These are phyloP conservation scores for Neonectria hederae DNA, from an alignment of 2,329 filamentous ascomycete species.

Conservation along the genomic window DNA sequence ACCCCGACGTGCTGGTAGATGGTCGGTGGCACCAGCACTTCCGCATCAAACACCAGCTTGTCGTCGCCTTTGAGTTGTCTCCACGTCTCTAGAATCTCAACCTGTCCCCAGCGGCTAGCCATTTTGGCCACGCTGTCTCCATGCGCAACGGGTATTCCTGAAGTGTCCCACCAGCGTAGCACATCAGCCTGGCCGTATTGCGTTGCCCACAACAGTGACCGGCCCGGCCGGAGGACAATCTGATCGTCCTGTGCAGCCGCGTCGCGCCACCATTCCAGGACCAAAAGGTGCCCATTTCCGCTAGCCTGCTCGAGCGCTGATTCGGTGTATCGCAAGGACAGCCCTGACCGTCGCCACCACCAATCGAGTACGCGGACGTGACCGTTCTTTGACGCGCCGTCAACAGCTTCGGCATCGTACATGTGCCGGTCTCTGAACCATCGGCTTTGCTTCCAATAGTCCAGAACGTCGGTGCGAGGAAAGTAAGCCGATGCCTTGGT, in stretches of 20 bases:
- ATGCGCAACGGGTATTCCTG: conserved; percentile 80
- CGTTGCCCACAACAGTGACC: conserved; percentile 83
- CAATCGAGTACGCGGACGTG: conserved; percentile 88
- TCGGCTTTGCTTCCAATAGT: conserved; percentile 89
- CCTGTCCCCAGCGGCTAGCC: conserved; percentile 85
- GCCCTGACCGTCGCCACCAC: conserved; percentile 83
- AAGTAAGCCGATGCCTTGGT: conserved; percentile 91
- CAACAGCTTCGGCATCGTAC: conserved; percentile 85
- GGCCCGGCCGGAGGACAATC: conserved; percentile 78
- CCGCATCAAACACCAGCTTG: conserved; percentile 78
- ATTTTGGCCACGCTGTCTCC: conserved; percentile 85
- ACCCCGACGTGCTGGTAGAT: conserved; percentile 86
- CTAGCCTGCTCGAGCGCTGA: conserved; percentile 88
- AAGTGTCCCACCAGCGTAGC: conserved; percentile 88
- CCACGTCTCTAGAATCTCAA: conserved; percentile 86
- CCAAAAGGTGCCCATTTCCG: conserved; percentile 82
- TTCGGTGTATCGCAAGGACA: conserved; percentile 87
- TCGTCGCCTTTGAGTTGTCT: conserved; percentile 72
- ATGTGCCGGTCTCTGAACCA: conserved; percentile 83
- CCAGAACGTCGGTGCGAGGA: conserved; percentile 82
- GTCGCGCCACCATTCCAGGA: conserved; percentile 93
- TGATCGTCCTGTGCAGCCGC: conserved; percentile 68
- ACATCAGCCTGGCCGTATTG: conserved; percentile 82
- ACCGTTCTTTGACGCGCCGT: conserved; percentile 86
- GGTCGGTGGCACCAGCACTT: conserved; percentile 86